Base-by-base conservation (phyloP, 805 yeast species). In the Candida arabinofermentans region DNA sequence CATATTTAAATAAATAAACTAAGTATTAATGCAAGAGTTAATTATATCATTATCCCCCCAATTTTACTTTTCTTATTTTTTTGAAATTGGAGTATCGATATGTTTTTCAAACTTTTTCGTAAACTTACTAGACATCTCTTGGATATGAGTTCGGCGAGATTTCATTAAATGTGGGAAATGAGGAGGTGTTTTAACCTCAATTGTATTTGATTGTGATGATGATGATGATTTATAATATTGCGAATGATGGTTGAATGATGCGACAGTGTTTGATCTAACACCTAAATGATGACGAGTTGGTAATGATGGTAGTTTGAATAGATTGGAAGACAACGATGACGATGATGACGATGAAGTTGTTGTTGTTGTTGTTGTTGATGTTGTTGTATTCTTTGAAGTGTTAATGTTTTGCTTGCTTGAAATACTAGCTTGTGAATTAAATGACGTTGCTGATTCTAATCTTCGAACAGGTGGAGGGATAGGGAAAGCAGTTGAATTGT, bases 31-130 rank as follows among this genome's bases (percentile, higher is more conserved):
- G n/a, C n/a, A n/a, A n/a, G n/a, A n/a, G n/a, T n/a, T n/a, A n/a
- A n/a, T n/a, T n/a, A n/a, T n/a, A n/a, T n/a, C n/a, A n/a, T n/a
- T n/a, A n/a, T n/a, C n/a, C n/a, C n/a, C n/a, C n/a, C n/a, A n/a
- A n/a, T n/a, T n/a, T n/a, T 7, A 6, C 14, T n/a, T 10, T 21
- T 14, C 12, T 26, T 21, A 39, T 40, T 47, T 48, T 45, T 57
- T 53, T 37, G 48, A 35, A 8, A 58, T 55, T 23, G 66, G 66
- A 21, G 66, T 61, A 45, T 61, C 66, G 18, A 49, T 44, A 46
- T 61, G 65, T 37, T 49, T 55, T 39, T 53, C 51, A 21, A 50
- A 32, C 22, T 49, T 46, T 29, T 43, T 52, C 12, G 53, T 38
- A 36, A 55, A 48, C 26, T 48, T 45, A 13, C 48, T 43, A 14